Percentiles rank a stretch among this genome's conserved stretches.
phyloP scores from a whole-genome alignment of 148 eudicot genomes.

The Camellia japonica region DNA sequence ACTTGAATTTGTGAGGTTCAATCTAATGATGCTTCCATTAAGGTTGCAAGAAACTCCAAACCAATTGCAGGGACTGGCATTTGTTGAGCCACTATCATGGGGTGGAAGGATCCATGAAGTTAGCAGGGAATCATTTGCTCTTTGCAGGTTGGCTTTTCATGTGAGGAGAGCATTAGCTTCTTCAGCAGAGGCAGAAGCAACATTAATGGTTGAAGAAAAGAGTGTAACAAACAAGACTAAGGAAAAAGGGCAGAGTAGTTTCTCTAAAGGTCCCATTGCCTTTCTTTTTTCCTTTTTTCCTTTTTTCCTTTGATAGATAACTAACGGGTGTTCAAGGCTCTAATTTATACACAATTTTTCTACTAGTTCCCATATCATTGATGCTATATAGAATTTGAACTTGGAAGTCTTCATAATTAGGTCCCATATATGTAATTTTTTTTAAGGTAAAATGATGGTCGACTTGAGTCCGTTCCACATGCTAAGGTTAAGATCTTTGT shows the following conservation, averaged over 20 bases:
- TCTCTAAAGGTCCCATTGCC: not conserved
- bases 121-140: constrained; percentile 16
- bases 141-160: constrained; percentile 39
- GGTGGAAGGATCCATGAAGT: constrained; percentile 32
- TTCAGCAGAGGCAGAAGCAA: constrained; percentile 18
- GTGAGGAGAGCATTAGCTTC: constrained; percentile 36
- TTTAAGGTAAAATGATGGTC: too few relatives aligned
- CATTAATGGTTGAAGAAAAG: not conserved
- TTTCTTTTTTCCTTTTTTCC: too few relatives aligned
- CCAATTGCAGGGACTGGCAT: not conserved
- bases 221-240: not conserved
- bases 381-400: too few relatives aligned
- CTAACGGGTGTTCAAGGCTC: too few relatives aligned
- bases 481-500: too few relatives aligned
- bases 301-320: too few relatives aligned
- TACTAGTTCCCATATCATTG: too few relatives aligned
- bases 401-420: too few relatives aligned
- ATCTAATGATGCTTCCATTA: not conserved
- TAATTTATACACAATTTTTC: too few relatives aligned
- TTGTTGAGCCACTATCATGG: not conserved
- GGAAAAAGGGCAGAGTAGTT: not conserved
- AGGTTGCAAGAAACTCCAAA: constrained; percentile 5
- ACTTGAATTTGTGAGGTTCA: constrained; percentile 4
- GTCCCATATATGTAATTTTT: too few relatives aligned
- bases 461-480: too few relatives aligned